A percentile compares a stretch with the other conserved stretches of the same genome.
Evolutionary conservation across 139 green algal species (phyloP).

Genomic region (Nannochloris sp.): DNA sequence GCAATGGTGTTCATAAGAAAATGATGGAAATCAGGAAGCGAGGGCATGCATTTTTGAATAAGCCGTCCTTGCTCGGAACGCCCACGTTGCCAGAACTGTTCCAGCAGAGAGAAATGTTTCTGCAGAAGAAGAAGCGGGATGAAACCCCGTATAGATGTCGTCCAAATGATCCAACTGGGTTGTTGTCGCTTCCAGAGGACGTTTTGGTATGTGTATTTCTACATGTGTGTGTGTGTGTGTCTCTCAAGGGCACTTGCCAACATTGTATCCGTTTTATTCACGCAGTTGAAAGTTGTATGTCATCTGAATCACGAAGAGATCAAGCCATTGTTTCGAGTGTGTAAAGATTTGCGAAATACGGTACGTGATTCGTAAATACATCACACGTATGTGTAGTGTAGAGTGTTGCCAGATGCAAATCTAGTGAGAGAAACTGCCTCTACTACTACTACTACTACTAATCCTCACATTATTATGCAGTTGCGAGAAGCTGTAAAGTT

Average conservation of each 20-base stretch:
- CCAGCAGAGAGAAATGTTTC: constrained; percentile 16
- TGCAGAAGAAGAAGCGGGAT: constrained; percentile 15
- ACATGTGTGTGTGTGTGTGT: too few relatives aligned
- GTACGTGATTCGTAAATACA: constrained; percentile 4
- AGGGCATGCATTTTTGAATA: neutral
- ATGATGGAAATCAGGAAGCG: neutral
- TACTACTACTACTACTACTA: too few relatives aligned
- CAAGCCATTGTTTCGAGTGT: constrained; percentile 31
- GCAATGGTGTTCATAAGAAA: neutral
- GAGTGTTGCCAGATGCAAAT: too few relatives aligned
- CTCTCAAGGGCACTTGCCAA: too few relatives aligned
- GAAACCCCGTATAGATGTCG: constrained; percentile 14
- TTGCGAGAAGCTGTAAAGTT: constrained; percentile 19
- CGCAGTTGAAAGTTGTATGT: constrained; percentile 36
- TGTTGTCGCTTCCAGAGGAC: constrained; percentile 35
- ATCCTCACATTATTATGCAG: neutral
- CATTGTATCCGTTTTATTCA: neutral
- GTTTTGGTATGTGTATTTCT: constrained; percentile 28
- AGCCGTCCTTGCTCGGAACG: neutral
- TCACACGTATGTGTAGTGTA: too few relatives aligned
- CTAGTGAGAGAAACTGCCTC: too few relatives aligned
- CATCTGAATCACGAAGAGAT: constrained; percentile 36
- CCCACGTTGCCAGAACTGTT: constrained; percentile 21
- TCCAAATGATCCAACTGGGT: constrained; percentile 7
- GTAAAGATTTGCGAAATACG: constrained; percentile 19